phyloP scores from a whole-genome alignment of 2,329 filamentous ascomycete species.

The Fusarium nisikadoi region DNA sequence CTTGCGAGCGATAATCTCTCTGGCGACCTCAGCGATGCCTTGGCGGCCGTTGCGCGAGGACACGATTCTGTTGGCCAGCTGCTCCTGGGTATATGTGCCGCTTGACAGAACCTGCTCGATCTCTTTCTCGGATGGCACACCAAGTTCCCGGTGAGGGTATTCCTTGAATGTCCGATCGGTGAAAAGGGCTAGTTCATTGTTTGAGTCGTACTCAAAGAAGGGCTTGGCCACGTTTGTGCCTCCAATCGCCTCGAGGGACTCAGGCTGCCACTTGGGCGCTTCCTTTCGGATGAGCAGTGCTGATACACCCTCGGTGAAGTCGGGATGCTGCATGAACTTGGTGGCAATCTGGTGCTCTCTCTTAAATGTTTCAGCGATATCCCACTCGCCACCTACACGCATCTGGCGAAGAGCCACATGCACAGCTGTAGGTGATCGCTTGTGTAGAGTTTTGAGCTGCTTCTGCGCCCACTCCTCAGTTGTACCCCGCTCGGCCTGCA shows the following conservation, averaged over 20 bases:
- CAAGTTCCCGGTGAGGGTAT: slow-evolving; percentile 78
- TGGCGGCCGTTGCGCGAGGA: slow-evolving; percentile 70
- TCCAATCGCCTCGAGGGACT: slow-evolving; percentile 73
- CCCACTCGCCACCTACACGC: slow-evolving; percentile 79
- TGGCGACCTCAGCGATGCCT: slow-evolving; percentile 74
- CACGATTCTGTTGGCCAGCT: slow-evolving; percentile 73
- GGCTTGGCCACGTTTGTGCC: slow-evolving; percentile 65
- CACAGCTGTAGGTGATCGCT: slow-evolving; percentile 86
- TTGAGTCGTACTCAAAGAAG: slow-evolving; percentile 72
- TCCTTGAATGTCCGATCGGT: slow-evolving; percentile 70
- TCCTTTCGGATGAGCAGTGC: slow-evolving; percentile 79
- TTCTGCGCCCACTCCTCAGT: slow-evolving; percentile 80
- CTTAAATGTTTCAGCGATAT: slow-evolving; percentile 85
- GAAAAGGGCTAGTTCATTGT: slow-evolving; percentile 67
- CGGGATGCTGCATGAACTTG: slow-evolving; percentile 89
- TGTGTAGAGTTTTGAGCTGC: slow-evolving; percentile 78
- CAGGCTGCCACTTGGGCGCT: slow-evolving; percentile 80
- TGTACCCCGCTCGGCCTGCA: slow-evolving; percentile 64
- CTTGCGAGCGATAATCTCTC: slow-evolving; percentile 74
- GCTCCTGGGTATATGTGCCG: slow-evolving; percentile 56
- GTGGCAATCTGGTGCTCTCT: slow-evolving; percentile 86
- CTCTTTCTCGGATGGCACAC: slow-evolving; percentile 77
- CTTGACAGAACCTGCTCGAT: slow-evolving; percentile 58
- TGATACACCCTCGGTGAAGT: slow-evolving; percentile 93
- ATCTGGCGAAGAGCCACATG: slow-evolving; percentile 88